Percentiles rank a stretch among this genome's conserved stretches.
These are phyloP conservation scores for Coffea humblotiana DNA, from an alignment of 305 asterid genomes.

Conservation along the genomic window DNA sequence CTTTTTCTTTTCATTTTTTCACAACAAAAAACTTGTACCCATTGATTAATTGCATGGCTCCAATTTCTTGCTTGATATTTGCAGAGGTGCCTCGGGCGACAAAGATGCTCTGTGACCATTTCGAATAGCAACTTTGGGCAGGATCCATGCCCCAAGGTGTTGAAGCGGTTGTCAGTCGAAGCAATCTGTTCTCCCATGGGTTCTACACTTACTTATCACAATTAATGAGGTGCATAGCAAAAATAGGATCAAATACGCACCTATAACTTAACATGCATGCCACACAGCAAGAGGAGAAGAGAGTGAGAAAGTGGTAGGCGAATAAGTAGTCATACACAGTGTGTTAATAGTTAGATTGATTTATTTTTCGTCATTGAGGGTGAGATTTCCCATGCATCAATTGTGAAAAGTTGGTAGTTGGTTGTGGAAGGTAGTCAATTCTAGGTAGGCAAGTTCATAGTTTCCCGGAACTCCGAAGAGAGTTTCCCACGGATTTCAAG, in stretches of 20 bases:
- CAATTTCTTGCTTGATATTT: slow-evolving; percentile 6
- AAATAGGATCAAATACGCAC: slow-evolving; percentile 4
- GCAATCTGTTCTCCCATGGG: slow-evolving; percentile 61
- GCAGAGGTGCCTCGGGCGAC: slow-evolving; percentile 82
- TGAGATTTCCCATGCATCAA: slow-evolving; percentile 2
- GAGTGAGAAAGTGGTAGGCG: neutral
- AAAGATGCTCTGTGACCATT: slow-evolving; percentile 72
- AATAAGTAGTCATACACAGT: neutral
- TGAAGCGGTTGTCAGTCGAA: slow-evolving; percentile 82
- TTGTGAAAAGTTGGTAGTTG: slow-evolving; percentile 18
- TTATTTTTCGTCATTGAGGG: slow-evolving; percentile 3
- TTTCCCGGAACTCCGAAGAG: slow-evolving; percentile 38
- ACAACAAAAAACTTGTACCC: neutral
- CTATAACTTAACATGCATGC: slow-evolving; percentile 1
- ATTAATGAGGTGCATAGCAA: slow-evolving; percentile 7
- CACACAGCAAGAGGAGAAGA: neutral
- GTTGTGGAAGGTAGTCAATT: neutral
- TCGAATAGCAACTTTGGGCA: slow-evolving; percentile 74
- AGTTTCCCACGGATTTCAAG: slow-evolving; percentile 29
- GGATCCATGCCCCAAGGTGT: slow-evolving; percentile 85
- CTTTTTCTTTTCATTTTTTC: neutral
- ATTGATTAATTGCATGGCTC: neutral
- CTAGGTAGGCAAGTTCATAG: slow-evolving; percentile 23
- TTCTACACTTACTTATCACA: slow-evolving; percentile 21
- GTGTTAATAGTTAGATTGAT: slow-evolving; percentile 9